Conservation (phyloP, 495 filamentous ascomycete species). For the Penicillium paradoxum region DNA sequence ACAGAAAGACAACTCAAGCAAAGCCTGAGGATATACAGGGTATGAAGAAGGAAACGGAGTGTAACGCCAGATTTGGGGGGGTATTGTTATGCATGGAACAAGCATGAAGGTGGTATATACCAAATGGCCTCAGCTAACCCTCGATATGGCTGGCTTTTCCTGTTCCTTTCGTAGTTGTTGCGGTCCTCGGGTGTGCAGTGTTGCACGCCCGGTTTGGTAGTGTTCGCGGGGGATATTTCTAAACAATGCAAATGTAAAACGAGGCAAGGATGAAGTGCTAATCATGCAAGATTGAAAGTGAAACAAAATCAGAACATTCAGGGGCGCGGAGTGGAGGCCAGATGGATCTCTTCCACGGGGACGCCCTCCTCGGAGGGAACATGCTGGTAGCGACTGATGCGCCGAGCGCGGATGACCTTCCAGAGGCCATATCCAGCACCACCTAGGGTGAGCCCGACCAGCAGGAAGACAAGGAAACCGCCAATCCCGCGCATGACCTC, state of each 20-base stretch:
- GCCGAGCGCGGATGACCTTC: slow-evolving; percentile 22
- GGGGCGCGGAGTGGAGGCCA: slow-evolving; percentile 10
- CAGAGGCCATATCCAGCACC: slow-evolving; percentile 25
- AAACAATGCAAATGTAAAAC: slow-evolving; percentile 8
- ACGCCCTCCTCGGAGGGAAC: slow-evolving; percentile 32
- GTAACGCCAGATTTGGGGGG: slow-evolving; percentile 19
- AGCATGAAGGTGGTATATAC: slow-evolving; percentile 22
- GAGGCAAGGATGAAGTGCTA: slow-evolving; percentile 10
- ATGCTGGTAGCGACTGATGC: slow-evolving; percentile 29
- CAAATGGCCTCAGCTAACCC: slow-evolving; percentile 9
- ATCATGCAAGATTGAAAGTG: slow-evolving; percentile 9
- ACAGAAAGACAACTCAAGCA: background rate
- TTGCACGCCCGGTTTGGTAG: background rate
- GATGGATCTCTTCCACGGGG: slow-evolving; percentile 22
- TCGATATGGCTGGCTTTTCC: background rate
- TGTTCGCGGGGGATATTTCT: background rate
- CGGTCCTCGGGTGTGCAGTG: background rate
- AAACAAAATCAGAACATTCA: slow-evolving; percentile 6
- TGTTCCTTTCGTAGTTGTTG: background rate
- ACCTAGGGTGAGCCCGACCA: slow-evolving; percentile 23
- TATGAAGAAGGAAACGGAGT: background rate
- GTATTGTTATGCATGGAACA: slow-evolving; percentile 28
- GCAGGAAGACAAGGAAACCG: slow-evolving; percentile 31
- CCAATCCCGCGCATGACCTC: slow-evolving; percentile 34
- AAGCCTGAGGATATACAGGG: background rate